These are phyloP conservation scores for Cucurbita argyrosperma DNA, from an alignment of 306 rosid species.

Conservation along the genomic window DNA sequence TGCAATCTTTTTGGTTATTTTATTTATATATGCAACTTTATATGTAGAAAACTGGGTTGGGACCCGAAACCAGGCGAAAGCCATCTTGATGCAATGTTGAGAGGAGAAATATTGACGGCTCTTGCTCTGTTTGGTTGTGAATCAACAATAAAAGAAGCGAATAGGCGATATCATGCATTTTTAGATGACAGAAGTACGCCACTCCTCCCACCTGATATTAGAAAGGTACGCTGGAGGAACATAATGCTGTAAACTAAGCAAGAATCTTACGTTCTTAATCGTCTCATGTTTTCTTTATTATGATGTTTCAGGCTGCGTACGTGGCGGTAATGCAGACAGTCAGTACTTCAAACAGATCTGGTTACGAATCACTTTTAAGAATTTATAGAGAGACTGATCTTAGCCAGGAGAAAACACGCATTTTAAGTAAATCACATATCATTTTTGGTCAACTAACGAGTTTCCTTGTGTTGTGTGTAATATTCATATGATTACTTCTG, in stretches of 20 bases:
- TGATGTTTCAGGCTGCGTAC: slow-evolving; percentile 61
- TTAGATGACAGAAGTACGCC: slow-evolving; percentile 60
- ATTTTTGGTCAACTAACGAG: background rate
- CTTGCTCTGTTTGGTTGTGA: slow-evolving; percentile 66
- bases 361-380: slow-evolving; percentile 63
- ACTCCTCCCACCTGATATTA: slow-evolving; percentile 81
- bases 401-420: slow-evolving; percentile 84
- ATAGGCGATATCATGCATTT: slow-evolving; percentile 59
- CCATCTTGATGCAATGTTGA: slow-evolving; percentile 77
- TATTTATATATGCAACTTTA: background rate
- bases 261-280: background rate
- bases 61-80: slow-evolving; percentile 50
- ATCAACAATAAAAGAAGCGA: slow-evolving; percentile 63
- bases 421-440: slow-evolving; percentile 44
- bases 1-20: background rate
- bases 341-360: slow-evolving; percentile 35
- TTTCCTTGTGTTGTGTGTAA: background rate
- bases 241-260: slow-evolving; percentile 3
- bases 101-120: slow-evolving; percentile 81
- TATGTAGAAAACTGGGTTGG: slow-evolving; percentile 87
- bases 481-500: background rate
- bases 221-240: slow-evolving; percentile 39
- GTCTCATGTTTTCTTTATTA: slow-evolving; percentile 13
- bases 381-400: slow-evolving; percentile 70
- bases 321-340: slow-evolving; percentile 63